These are phyloP conservation scores for Dunaliella primolecta DNA, from an alignment of 139 green algal genomes.

Conservation along the genomic window DNA sequence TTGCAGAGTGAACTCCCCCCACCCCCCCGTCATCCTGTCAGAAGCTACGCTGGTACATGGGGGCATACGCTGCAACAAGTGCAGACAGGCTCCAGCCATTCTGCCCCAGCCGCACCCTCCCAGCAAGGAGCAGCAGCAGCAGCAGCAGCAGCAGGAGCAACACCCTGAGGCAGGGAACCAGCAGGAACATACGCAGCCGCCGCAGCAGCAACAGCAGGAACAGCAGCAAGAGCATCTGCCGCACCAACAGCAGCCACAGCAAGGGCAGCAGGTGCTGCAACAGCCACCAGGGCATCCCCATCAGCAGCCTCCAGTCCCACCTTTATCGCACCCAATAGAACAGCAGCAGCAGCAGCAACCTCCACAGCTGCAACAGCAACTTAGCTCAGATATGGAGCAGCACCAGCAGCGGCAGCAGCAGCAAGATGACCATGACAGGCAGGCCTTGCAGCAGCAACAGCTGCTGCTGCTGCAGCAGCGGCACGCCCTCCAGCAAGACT, in stretches of 20 bases:
- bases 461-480: too few relatives aligned
- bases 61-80: neutral
- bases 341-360: slow-evolving; percentile 11
- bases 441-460: neutral
- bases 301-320: neutral
- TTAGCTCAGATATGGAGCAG: neutral
- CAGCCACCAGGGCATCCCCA: neutral
- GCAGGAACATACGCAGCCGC: neutral
- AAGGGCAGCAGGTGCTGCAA: neutral
- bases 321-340: neutral
- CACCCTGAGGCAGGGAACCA: neutral
- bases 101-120: neutral
- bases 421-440: neutral
- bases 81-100: neutral
- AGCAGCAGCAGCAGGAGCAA: neutral
- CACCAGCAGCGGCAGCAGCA: slow-evolving; percentile 1
- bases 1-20: neutral
- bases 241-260: neutral
- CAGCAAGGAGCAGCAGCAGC: neutral
- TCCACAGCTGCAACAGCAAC: neutral
- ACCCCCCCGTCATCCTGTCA: neutral
- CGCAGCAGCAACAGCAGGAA: neutral
- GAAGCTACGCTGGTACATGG: slow-evolving; percentile 8
- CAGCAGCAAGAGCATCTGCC: neutral
- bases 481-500: too few relatives aligned